Evolutionary conservation across 1,139 yeast species (phyloP).

Genomic region (Blastobotrys capitulatus): DNA sequence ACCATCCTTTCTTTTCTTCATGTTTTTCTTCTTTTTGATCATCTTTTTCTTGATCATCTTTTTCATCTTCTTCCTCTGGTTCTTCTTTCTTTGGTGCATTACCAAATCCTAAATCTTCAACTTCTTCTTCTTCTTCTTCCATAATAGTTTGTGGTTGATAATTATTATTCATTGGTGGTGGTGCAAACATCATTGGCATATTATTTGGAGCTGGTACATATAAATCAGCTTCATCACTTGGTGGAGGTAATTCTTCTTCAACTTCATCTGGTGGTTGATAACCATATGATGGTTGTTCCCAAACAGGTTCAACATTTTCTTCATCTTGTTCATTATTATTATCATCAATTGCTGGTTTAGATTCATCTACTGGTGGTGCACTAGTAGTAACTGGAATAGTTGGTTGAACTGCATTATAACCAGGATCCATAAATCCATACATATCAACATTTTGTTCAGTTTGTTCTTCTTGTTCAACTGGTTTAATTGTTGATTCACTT

Average conservation of each 20-base stretch:
- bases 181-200: slow-evolving; percentile 4
- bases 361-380: background rate
- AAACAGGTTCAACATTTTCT: slow-evolving; percentile 19
- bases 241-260: background rate
- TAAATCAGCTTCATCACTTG: slow-evolving; percentile 5
- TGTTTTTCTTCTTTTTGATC: slow-evolving; percentile 17
- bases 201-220: slow-evolving; percentile 11
- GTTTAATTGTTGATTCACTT: background rate
- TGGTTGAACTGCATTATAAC: slow-evolving; percentile 8
- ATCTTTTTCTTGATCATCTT: slow-evolving; percentile 6
- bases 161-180: slow-evolving; percentile 4
- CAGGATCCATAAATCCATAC: slow-evolving; percentile 13
- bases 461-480: background rate
- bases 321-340: slow-evolving; percentile 15
- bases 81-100: slow-evolving; percentile 26
- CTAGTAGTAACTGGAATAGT: background rate
- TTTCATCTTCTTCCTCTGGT: slow-evolving; percentile 24
- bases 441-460: slow-evolving; percentile 10
- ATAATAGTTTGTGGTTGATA: slow-evolving; percentile 13
- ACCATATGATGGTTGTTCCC: slow-evolving; percentile 22
- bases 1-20: slow-evolving; percentile 17
- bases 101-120: slow-evolving; percentile 30
- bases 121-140: slow-evolving; percentile 29
- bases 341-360: background rate
- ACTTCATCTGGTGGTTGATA: slow-evolving; percentile 16